Evolutionary conservation across 257 asterid genomes (phyloP), one percentile per base, ranked within the genome.

Genomic region (Nyctanthes arbortristis): DNA sequence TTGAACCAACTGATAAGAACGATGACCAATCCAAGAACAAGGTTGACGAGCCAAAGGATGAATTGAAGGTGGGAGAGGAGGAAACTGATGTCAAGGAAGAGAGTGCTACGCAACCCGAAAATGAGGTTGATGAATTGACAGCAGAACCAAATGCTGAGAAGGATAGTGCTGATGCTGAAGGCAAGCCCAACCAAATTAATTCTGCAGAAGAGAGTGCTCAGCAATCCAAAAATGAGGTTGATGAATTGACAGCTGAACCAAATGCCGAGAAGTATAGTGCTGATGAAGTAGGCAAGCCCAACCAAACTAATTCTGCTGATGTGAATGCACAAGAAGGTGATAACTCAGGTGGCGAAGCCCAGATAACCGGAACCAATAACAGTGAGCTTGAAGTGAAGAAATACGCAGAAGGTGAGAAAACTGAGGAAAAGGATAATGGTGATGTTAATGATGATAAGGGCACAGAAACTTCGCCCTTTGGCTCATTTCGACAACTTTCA

Each of bases 401-500:
- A 59, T 82, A 70, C 71, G 76, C 68, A 16, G 83, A 80, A 49
- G 82, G 61, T 1, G 78, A 65, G 27, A 73, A 22, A 43, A 81
- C 80, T 34, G 83, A 71, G 3, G 73, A 80, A 64, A 76, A 83
- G 7, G 82, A 71, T 27, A 78, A 59, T 16, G 84, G 67, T n/a
- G 68, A 71, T 45, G 78, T 33, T 58, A 65, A 65, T 74, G 69
- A 36, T 63, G 88, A 73, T 24, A 88, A 83, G 77, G 79, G 79
- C 67, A 70, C 72, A 12, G 92, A 86, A 64, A 39, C 85, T 57
- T 77, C 81, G 70, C 70, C 89, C 25, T 89, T 93, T 71, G 82
- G 90, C 81, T 93, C 96, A 24, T 93, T 93, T 73, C 88, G 74
- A 40, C 90, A 83, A 57, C 91, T 87, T 47, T 91, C 97, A 10